Percentiles rank a stretch among this genome's conserved stretches.
These are phyloP conservation scores for Irpex rosettiformis DNA, from an alignment of 1,284 basidiomycete species.

Conservation along the genomic window DNA sequence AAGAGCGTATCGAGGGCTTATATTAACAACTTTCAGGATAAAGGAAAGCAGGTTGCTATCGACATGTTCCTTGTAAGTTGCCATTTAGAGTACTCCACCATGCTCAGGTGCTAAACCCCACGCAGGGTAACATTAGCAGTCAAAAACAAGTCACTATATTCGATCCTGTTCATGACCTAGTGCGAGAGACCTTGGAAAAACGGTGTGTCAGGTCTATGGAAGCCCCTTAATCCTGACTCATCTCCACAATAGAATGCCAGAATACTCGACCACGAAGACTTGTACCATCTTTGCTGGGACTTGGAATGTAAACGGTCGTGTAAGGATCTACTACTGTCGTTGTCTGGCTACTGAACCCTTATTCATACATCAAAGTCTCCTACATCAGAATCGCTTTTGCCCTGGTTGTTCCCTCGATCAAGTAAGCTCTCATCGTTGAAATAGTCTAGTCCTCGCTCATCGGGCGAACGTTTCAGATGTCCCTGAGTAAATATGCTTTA, in stretches of 20 bases:
- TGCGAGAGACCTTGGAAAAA: conserved; percentile 66
- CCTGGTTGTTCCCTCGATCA: conserved; percentile 87
- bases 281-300: conserved; percentile 85
- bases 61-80: conserved; percentile 85
- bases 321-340: conserved; percentile 31
- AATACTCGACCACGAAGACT: conserved; percentile 82
- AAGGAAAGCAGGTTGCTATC: conserved; percentile 90
- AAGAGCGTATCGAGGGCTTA: conserved; percentile 95
- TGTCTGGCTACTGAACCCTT: conserved; percentile 13
- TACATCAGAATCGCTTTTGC: conserved; percentile 79
- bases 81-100: neutral
- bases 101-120: conserved; percentile 2
- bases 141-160: conserved; percentile 90
- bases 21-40: conserved; percentile 98
- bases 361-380: conserved; percentile 37
- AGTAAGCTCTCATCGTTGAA: conserved; percentile 47
- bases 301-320: conserved; percentile 94
- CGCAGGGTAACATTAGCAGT: conserved; percentile 85
- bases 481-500: conserved; percentile 49
- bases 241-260: conserved; percentile 53
- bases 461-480: conserved; percentile 34
- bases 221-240: conserved; percentile 6
- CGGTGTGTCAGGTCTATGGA: conserved; percentile 40
- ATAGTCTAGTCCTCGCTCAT: conserved; percentile 11
- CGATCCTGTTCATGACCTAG: conserved; percentile 90